phyloP scores from a whole-genome alignment of 2,329 filamentous ascomycete genomes.

The Colletotrichum sp. region DNA sequence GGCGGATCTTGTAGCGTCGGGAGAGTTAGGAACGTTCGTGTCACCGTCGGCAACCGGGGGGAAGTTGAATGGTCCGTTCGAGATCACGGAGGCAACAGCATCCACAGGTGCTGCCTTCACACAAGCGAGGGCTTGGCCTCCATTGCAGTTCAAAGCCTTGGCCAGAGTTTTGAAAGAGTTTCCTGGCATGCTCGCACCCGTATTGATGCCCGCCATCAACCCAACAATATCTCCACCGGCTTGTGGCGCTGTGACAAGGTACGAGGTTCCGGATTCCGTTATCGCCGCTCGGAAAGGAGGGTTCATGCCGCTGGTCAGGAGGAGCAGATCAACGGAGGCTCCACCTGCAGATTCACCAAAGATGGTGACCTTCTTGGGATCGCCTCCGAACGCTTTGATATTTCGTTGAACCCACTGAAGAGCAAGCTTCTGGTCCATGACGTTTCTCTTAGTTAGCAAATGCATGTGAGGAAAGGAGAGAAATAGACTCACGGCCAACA shows the following conservation, averaged over 20 bases:
- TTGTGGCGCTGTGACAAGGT: background rate
- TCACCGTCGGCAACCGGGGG: background rate
- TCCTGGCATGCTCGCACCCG: background rate
- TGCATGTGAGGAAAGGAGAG: background rate
- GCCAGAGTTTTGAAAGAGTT: background rate
- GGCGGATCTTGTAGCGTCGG: background rate
- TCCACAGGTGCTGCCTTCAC: background rate
- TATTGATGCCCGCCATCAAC: background rate
- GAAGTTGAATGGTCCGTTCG: background rate
- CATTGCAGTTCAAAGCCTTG: background rate
- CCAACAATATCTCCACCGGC: background rate
- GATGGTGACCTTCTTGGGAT: constrained; percentile 22
- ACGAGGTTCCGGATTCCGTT: background rate
- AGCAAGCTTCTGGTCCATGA: constrained; percentile 33
- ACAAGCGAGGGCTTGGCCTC: background rate
- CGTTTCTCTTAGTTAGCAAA: background rate
- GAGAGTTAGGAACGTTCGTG: background rate
- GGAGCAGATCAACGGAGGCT: background rate
- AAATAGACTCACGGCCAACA: background rate
- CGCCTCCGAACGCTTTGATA: constrained; percentile 37
- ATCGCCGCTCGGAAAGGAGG: background rate
- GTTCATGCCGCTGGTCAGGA: background rate
- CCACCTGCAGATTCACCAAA: background rate
- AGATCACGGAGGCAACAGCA: background rate
- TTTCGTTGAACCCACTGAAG: constrained; percentile 38